Evolutionary conservation across 305 asterid genomes (phyloP).

Genomic region (Fraxinus baroniana): DNA sequence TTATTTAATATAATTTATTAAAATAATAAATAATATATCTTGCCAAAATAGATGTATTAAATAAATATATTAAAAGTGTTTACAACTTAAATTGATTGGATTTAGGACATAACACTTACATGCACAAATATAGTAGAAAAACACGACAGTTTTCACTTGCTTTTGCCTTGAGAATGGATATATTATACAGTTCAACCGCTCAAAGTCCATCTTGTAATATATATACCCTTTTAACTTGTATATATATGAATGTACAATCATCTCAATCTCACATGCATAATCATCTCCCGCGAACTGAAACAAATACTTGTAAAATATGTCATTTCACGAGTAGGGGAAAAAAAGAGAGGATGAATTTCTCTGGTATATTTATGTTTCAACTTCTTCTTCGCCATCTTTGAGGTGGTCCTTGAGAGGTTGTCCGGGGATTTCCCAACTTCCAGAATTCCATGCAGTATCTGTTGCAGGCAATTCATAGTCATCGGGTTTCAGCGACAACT

Average conservation of each 20-base stretch:
- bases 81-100: no score
- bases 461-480: conserved; percentile 63
- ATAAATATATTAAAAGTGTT: no score
- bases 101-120: no score
- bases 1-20: no score
- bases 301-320: neutral
- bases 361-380: neutral
- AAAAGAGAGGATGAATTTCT: neutral
- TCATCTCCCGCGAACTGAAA: neutral
- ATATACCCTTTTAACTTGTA: neutral
- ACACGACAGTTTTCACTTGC: no score
- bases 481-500: conserved; percentile 72
- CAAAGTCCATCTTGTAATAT: neutral
- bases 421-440: conserved; percentile 47
- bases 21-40: no score
- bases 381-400: conserved; percentile 27
- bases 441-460: conserved; percentile 57
- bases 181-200: neutral
- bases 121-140: no score
- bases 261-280: neutral
- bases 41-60: no score
- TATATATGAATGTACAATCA: neutral
- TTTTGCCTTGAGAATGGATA: no score
- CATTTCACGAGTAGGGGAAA: neutral
- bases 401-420: conserved; percentile 54